Conservation (phyloP, 192 early-diverging fungal species). For the Phlyctochytrium arcticum region DNA sequence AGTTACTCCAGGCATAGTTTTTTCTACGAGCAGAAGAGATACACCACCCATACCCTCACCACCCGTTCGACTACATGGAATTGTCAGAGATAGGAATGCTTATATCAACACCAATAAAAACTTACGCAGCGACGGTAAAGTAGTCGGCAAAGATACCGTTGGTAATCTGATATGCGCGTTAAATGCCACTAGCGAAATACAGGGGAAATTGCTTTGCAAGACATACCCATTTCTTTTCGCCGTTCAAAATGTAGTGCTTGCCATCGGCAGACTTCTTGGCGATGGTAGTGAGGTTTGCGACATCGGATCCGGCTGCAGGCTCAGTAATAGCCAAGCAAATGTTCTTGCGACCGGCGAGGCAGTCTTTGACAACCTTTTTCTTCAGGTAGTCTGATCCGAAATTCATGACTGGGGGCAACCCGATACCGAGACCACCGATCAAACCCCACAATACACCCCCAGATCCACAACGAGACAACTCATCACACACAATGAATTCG, state of each 20-base stretch:
- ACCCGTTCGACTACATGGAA: slow-evolving; percentile 58
- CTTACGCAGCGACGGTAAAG: slow-evolving; percentile 67
- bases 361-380: slow-evolving; percentile 57
- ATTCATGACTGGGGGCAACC: slow-evolving; percentile 69
- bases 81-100: slow-evolving; percentile 1
- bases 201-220: no score
- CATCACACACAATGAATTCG: slow-evolving; percentile 71
- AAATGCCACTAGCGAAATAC: no score
- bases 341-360: slow-evolving; percentile 68
- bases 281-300: slow-evolving; percentile 65
- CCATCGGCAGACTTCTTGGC: slow-evolving; percentile 66
- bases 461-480: slow-evolving; percentile 73
- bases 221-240: neutral
- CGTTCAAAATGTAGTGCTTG: slow-evolving; percentile 58
- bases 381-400: slow-evolving; percentile 68
- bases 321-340: slow-evolving; percentile 83
- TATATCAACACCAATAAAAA: neutral
- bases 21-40: slow-evolving; percentile 69
- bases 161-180: slow-evolving; percentile 57
- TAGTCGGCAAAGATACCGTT: slow-evolving; percentile 80
- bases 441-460: slow-evolving; percentile 81
- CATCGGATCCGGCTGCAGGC: slow-evolving; percentile 65
- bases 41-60: slow-evolving; percentile 74
- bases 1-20: slow-evolving; percentile 62
- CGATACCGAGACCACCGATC: slow-evolving; percentile 63